A percentile compares a stretch with the other conserved stretches of the same genome.
Evolutionary conservation across 192 early-diverging fungal genomes (phyloP).

Genomic region (Backusella macrospora): DNA sequence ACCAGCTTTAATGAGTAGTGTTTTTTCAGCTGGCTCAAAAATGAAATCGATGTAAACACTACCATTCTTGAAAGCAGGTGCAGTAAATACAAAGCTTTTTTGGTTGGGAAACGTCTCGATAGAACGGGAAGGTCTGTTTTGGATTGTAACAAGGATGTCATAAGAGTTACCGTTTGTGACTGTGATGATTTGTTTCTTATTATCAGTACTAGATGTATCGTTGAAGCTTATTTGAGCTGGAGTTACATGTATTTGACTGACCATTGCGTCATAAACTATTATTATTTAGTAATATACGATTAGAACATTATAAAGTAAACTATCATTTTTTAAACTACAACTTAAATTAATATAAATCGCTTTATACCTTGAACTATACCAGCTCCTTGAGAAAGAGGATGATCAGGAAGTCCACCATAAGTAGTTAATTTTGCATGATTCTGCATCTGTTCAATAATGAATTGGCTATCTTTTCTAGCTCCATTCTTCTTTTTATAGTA

Average conservation of each 20-base stretch:
- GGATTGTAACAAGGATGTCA: conserved; percentile 31
- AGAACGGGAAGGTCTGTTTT: conserved; percentile 40
- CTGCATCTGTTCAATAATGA: conserved; percentile 41
- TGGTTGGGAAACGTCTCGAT: conserved; percentile 39
- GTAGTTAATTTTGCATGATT: conserved; percentile 32
- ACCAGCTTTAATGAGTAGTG: background rate
- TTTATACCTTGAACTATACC: conserved; percentile 47
- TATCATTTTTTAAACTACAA: background rate
- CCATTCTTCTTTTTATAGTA: conserved; percentile 28
- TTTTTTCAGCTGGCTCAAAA: conserved; percentile 4
- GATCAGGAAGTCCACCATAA: conserved; percentile 17
- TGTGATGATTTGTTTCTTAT: conserved; percentile 36
- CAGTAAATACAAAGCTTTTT: conserved; percentile 8
- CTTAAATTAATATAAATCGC: background rate
- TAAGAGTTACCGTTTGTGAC: conserved; percentile 42
- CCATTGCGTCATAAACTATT: conserved; percentile 41
- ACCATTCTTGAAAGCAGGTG: conserved; percentile 18
- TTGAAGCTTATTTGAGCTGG: conserved; percentile 54
- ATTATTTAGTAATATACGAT: background rate
- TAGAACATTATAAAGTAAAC: background rate
- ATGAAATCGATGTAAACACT: conserved; percentile 3
- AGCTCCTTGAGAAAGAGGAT: conserved; percentile 50
- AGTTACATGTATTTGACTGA: conserved; percentile 37
- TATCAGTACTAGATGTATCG: conserved; percentile 40
- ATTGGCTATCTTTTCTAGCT: background rate